Percentiles rank a stretch among this genome's conserved stretches.
phyloP scores from a whole-genome alignment of 345 rosid genomes.

The Arabidopsis arenosa region DNA sequence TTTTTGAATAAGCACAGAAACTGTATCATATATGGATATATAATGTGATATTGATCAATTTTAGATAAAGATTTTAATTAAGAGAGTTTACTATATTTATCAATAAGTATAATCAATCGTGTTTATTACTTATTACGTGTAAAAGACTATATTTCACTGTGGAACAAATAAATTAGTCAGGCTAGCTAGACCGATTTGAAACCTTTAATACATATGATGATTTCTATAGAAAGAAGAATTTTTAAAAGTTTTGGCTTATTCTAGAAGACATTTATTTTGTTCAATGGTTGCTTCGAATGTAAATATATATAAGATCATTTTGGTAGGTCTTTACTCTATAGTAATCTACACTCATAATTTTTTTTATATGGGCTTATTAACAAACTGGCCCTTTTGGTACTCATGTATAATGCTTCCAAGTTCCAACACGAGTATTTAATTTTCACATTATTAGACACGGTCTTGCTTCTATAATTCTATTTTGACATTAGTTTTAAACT shows the following conservation, averaged over 20 bases:
- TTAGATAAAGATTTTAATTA: too few species aligned
- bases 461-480: neutral
- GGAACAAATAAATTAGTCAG: too few species aligned
- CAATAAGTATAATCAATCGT: too few species aligned
- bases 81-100: too few species aligned
- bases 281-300: slow-evolving; percentile 18
- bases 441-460: neutral
- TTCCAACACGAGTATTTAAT: neutral
- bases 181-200: too few species aligned
- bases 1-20: slow-evolving; percentile 9
- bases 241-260: neutral
- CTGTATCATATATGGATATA: neutral
- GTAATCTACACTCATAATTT: neutral
- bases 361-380: neutral
- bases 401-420: neutral
- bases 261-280: slow-evolving; percentile 13
- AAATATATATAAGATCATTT: slow-evolving; percentile 10
- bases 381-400: neutral
- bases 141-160: too few species aligned
- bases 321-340: slow-evolving; percentile 21
- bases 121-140: too few species aligned
- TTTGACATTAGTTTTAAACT: neutral
- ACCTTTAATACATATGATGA: too few species aligned
- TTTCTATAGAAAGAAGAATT: too few species aligned
- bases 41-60: too few species aligned